Evolutionary conservation across 2,329 filamentous ascomycete genomes (phyloP).

Genomic region (Aspergillus brasiliensis): DNA sequence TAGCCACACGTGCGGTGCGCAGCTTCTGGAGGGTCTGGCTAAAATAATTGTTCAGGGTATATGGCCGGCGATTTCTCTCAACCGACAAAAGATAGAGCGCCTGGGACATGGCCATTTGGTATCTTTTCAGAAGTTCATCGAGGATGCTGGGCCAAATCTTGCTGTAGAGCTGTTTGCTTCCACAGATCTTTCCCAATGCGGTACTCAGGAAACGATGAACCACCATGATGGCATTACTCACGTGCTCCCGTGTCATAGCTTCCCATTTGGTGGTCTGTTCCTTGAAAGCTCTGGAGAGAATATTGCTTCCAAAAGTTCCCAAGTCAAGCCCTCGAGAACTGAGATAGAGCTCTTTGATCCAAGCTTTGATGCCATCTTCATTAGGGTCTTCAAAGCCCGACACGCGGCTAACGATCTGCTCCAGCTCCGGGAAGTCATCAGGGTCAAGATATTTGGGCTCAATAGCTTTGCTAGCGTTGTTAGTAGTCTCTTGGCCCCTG

Average conservation of each 20-base stretch:
- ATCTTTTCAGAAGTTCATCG: slow-evolving; percentile 50
- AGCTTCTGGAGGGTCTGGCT: slow-evolving; percentile 47
- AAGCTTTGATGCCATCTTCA: slow-evolving; percentile 45
- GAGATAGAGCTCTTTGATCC: slow-evolving; percentile 48
- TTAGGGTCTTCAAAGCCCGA: background rate
- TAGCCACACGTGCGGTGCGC: slow-evolving; percentile 22
- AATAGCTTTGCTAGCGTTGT: too few species aligned
- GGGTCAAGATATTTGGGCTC: slow-evolving; percentile 9
- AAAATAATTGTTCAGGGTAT: slow-evolving; percentile 58
- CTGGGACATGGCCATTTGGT: slow-evolving; percentile 53
- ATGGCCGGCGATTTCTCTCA: slow-evolving; percentile 50
- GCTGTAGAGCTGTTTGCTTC: slow-evolving; percentile 46
- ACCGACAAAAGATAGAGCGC: slow-evolving; percentile 55
- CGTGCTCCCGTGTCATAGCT: slow-evolving; percentile 50
- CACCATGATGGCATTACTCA: slow-evolving; percentile 53
- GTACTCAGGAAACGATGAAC: slow-evolving; percentile 57
- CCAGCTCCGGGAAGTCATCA: slow-evolving; percentile 13
- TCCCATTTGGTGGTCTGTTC: slow-evolving; percentile 60
- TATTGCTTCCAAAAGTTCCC: slow-evolving; percentile 48
- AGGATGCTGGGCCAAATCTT: slow-evolving; percentile 50
- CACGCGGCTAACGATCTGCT: slow-evolving; percentile 22
- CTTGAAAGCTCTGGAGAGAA: slow-evolving; percentile 48
- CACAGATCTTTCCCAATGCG: slow-evolving; percentile 48
- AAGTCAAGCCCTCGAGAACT: slow-evolving; percentile 57
- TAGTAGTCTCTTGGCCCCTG: too few species aligned